Conservation (phyloP, 1,284 basidiomycete genomes). For the Trichosporon coremiiforme region DNA sequence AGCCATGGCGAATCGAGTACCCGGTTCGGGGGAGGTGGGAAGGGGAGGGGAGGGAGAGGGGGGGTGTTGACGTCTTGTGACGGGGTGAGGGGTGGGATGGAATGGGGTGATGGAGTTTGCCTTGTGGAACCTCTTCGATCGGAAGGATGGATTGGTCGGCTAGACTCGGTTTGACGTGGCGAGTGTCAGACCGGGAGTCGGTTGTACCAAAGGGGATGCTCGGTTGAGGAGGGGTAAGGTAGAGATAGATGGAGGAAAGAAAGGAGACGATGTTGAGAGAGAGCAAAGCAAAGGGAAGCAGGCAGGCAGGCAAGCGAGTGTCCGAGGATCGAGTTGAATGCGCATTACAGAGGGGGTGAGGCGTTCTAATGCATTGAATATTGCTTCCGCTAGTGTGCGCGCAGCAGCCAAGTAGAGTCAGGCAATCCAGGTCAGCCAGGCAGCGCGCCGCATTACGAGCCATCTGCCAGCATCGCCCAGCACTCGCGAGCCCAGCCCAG, state of each 20-base stretch:
- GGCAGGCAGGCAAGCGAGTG: neutral
- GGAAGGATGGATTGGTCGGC: neutral
- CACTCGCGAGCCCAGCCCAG: neutral
- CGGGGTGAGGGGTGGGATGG: neutral
- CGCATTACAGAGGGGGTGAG: neutral
- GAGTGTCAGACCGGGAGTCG: conserved; percentile 17
- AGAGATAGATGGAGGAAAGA: conserved; percentile 7
- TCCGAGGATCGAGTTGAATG: conserved; percentile 6
- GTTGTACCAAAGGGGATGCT: neutral
- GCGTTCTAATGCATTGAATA: conserved; percentile 11
- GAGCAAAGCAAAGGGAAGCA: conserved; percentile 2
- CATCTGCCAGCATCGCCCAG: neutral
- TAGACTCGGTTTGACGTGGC: conserved; percentile 21
- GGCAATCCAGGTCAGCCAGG: too few species aligned
- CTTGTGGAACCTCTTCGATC: conserved; percentile 13
- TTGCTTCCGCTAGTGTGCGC: neutral
- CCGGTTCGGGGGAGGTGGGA: conserved; percentile 9
- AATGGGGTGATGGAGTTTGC: conserved; percentile 17
- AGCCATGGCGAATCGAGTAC: conserved; percentile 40
- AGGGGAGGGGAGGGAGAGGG: neutral
- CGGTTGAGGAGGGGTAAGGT: conserved; percentile 3
- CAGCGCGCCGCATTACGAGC: too few species aligned
- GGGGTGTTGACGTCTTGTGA: conserved; percentile 15
- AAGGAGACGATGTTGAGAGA: conserved; percentile 1
- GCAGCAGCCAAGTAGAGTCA: neutral